phyloP scores from a whole-genome alignment of 208 protist genomes.

The Trypanosoma brucei region DNA sequence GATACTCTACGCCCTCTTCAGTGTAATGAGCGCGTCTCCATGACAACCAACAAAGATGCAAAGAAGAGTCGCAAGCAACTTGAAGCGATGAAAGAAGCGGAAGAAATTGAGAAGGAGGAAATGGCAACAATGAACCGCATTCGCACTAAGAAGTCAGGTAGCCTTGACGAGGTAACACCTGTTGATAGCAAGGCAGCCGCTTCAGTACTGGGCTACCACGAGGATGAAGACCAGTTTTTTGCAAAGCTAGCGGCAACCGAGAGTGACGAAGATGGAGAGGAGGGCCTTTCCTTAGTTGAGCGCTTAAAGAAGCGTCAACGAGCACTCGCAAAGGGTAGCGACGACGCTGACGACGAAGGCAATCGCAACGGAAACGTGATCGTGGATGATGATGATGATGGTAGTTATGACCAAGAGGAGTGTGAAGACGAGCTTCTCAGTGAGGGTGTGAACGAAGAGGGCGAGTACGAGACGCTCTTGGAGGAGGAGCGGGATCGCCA shows the following conservation, averaged over 20 bases:
- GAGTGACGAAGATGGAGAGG: slow-evolving; percentile 37
- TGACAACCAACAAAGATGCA: slow-evolving; percentile 37
- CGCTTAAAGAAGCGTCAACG: slow-evolving; percentile 56
- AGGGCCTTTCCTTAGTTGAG: slow-evolving; percentile 79
- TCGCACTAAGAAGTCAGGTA: slow-evolving; percentile 65
- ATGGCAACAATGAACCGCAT: slow-evolving; percentile 78
- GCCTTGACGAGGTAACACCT: slow-evolving; percentile 24
- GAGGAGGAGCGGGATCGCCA: slow-evolving; percentile 58
- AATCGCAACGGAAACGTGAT: slow-evolving; percentile 18
- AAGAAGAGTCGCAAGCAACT: slow-evolving; percentile 64
- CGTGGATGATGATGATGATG: slow-evolving; percentile 26
- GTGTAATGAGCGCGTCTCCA: slow-evolving; percentile 27
- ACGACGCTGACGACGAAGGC: slow-evolving; percentile 2
- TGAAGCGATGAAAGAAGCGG: slow-evolving; percentile 56
- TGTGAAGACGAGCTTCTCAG: slow-evolving; percentile 17
- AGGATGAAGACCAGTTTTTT: slow-evolving; percentile 91
- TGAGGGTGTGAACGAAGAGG: slow-evolving; percentile 30
- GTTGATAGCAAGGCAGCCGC: slow-evolving; percentile 38
- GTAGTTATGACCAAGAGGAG: slow-evolving; percentile 23
- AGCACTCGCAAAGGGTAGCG: slow-evolving; percentile 23
- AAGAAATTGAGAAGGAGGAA: slow-evolving; percentile 83
- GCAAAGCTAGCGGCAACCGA: slow-evolving; percentile 53
- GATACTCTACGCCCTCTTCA: slow-evolving; percentile 66
- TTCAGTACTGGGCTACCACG: slow-evolving; percentile 71
- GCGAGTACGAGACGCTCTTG: slow-evolving; percentile 63